These are phyloP conservation scores for Cryphonectria parasitica DNA, from an alignment of 2,329 filamentous ascomycete species.

Conservation along the genomic window DNA sequence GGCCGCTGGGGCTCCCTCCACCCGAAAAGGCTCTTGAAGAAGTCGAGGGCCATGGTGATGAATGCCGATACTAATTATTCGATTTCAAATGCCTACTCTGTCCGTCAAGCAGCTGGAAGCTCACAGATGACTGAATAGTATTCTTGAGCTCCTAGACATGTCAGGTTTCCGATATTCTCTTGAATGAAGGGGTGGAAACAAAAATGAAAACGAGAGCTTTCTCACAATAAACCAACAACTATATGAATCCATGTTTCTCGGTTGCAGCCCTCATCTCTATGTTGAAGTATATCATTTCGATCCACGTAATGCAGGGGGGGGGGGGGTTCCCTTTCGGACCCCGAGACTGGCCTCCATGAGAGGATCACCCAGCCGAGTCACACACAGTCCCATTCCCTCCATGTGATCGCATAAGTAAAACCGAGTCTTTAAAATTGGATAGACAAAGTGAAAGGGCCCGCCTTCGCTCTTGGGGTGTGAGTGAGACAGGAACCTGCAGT, in stretches of 20 bases:
- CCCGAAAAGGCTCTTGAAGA: slow-evolving; percentile 12
- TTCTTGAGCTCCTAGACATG: neutral
- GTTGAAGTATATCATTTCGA: neutral
- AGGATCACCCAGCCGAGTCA: neutral
- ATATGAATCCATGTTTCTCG: neutral
- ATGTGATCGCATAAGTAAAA: neutral
- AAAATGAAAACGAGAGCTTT: neutral
- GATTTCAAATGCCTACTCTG: neutral
- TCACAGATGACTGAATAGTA: neutral
- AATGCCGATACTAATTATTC: neutral
- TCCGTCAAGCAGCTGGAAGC: neutral
- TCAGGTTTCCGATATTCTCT: neutral
- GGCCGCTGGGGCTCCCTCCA: slow-evolving; percentile 12
- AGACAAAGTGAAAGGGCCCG: neutral
- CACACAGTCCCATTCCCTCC: neutral
- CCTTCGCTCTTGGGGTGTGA: neutral
- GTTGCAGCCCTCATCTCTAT: neutral
- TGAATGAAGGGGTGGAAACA: too few species aligned
- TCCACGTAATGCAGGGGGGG: slow-evolving; percentile 8
- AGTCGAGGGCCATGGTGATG: slow-evolving; percentile 12
- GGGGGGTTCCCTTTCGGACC: slow-evolving; percentile 9
- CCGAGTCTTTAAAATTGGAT: too few species aligned
- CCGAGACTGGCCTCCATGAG: slow-evolving; percentile 10
- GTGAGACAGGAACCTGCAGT: slow-evolving; percentile 2
- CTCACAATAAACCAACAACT: neutral